Evolutionary conservation across 73 alveolate genomes (phyloP).

Genomic region (Uronychia binucleata): DNA sequence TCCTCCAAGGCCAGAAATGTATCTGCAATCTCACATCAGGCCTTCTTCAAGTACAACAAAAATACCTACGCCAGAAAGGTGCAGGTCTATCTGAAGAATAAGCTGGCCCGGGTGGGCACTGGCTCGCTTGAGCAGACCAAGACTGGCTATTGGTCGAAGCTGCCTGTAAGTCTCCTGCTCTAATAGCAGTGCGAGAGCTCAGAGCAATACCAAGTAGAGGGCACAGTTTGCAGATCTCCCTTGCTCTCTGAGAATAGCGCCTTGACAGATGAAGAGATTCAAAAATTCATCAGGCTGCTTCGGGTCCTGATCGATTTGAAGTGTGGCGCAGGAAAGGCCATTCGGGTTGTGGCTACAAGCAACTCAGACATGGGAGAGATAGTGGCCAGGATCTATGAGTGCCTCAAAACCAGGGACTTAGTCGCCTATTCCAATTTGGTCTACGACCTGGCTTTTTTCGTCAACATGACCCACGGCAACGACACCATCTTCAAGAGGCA

Average conservation of each 20-base stretch:
- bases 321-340: not conserved
- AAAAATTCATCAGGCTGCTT: not conserved
- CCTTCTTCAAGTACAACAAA: not conserved
- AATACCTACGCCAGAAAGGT: not conserved
- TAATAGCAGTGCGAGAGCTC: not conserved
- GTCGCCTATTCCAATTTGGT: not conserved
- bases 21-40: no score
- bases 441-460: not conserved
- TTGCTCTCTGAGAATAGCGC: not conserved
- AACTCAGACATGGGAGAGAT: not conserved
- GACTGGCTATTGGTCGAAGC: not conserved
- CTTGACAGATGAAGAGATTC: not conserved
- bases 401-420: not conserved
- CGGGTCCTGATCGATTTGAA: not conserved
- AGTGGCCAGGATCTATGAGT: not conserved
- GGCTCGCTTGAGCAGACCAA: not conserved
- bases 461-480: not conserved
- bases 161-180: not conserved
- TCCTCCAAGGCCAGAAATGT: not conserved
- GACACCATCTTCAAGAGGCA: not conserved
- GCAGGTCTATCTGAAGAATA: not conserved
- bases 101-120: not conserved
- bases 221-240: not conserved
- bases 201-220: not conserved
- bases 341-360: not conserved